Conservation (phyloP, 148 eudicot species). For the Silene uniflora region DNA sequence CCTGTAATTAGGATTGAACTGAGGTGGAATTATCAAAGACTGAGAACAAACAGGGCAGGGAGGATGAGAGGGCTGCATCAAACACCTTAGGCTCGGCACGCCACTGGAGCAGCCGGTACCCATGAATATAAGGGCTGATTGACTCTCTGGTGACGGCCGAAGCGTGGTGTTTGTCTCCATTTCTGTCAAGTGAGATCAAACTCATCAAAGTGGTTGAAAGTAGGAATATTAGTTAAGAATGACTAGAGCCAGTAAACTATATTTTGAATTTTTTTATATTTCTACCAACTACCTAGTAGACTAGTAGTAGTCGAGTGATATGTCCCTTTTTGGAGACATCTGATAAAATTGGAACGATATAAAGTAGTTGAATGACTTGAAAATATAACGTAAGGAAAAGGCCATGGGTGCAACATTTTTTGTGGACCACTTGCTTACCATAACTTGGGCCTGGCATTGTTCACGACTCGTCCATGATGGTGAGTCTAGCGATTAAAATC, state of each 20-base stretch:
- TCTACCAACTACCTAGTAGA: too few species aligned
- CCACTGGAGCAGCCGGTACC: slow-evolving; percentile 87
- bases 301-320: too few species aligned
- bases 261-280: background rate
- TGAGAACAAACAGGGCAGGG: slow-evolving; percentile 63
- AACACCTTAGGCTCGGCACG: slow-evolving; percentile 56
- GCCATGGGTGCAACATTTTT: too few species aligned
- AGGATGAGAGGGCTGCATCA: slow-evolving; percentile 65
- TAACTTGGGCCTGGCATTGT: too few species aligned
- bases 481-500: too few species aligned
- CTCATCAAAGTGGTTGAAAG: background rate
- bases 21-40: too few species aligned
- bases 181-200: background rate
- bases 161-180: background rate
- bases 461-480: too few species aligned
- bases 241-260: background rate
- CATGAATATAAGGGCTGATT: slow-evolving; percentile 63
- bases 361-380: too few species aligned
- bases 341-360: too few species aligned
- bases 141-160: background rate
- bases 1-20: slow-evolving; percentile 79
- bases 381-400: too few species aligned
- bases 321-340: too few species aligned
- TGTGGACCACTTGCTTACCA: too few species aligned
- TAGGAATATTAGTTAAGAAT: background rate